A percentile compares a stretch with the other conserved stretches of the same genome.
phyloP scores from a whole-genome alignment of 1,139 yeast genomes.

The Eremothecium sinecaudum region DNA sequence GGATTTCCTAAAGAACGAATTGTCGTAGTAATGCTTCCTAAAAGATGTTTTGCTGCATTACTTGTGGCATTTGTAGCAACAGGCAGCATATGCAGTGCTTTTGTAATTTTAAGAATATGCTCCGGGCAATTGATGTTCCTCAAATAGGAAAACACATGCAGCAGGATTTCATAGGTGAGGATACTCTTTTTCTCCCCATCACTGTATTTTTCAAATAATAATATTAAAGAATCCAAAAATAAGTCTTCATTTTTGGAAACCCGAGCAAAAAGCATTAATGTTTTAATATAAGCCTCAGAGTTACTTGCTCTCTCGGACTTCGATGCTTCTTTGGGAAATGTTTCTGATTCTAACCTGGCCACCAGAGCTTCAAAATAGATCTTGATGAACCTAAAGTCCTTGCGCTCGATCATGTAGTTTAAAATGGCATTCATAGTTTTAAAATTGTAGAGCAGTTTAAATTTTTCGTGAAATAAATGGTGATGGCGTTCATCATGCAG shows the following conservation, averaged over 20 bases:
- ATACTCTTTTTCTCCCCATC: constrained; percentile 9
- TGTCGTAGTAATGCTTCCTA: constrained; percentile 16
- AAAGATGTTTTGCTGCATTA: constrained; percentile 11
- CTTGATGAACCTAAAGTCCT: constrained; percentile 16
- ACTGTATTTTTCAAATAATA: constrained; percentile 10
- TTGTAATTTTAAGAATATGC: constrained; percentile 15
- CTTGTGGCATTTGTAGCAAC: constrained; percentile 8
- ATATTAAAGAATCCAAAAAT: constrained; percentile 15
- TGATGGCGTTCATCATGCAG: constrained; percentile 12
- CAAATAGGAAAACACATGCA: constrained; percentile 14
- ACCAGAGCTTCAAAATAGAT: constrained; percentile 20
- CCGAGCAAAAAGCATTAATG: constrained; percentile 16
- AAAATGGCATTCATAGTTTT: constrained; percentile 16
- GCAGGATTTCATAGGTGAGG: constrained; percentile 15
- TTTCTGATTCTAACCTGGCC: constrained; percentile 15
- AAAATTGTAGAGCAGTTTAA: constrained; percentile 19
- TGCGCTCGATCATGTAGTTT: constrained; percentile 12
- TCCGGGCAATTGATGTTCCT: constrained; percentile 18
- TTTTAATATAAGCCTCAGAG: constrained; percentile 15
- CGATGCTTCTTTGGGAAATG: constrained; percentile 4
- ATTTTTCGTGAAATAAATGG: constrained; percentile 14
- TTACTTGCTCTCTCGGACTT: constrained; percentile 7
- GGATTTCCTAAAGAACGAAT: constrained; percentile 25
- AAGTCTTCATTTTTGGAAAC: constrained; percentile 13
- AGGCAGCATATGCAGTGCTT: constrained; percentile 8